These are phyloP conservation scores for Dillenia suffruticosa DNA, from an alignment of 164 flowering plant species.

Conservation along the genomic window DNA sequence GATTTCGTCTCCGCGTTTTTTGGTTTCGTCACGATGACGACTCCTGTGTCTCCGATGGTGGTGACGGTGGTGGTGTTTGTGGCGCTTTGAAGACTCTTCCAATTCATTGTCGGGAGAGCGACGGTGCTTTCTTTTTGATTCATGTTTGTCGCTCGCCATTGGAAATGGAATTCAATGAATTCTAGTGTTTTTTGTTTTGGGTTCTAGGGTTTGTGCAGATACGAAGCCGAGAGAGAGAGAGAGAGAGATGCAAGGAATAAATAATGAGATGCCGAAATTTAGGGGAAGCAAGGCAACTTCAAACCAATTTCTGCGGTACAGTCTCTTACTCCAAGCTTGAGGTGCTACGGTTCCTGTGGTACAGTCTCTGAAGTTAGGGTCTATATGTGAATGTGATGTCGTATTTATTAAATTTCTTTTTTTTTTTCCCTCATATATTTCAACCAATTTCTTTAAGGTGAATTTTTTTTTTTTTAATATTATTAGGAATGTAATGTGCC, in stretches of 20 bases:
- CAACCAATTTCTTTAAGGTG: too few relatives aligned
- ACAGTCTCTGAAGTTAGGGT: too few relatives aligned
- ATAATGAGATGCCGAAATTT: not conserved
- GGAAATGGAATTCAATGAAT: not conserved
- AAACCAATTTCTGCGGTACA: too few relatives aligned
- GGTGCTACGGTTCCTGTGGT: too few relatives aligned
- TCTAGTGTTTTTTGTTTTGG: too few relatives aligned
- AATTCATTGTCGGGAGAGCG: constrained; percentile 44
- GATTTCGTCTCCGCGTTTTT: constrained; percentile 32
- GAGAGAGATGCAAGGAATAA: not conserved
- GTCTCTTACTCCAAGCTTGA: too few relatives aligned
- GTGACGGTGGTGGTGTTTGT: constrained; percentile 64
- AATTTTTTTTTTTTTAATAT: too few relatives aligned
- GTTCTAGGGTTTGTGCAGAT: not conserved
- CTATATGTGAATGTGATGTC: too few relatives aligned
- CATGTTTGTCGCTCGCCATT: constrained; percentile 55
- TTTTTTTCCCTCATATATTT: too few relatives aligned
- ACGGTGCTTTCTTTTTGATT: constrained; percentile 44
- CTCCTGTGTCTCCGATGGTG: constrained; percentile 11
- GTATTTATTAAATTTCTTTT: too few relatives aligned
- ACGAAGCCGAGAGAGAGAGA: not conserved
- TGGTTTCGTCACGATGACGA: constrained; percentile 34
- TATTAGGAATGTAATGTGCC: too few relatives aligned
- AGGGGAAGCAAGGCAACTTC: too few relatives aligned
- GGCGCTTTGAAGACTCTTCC: constrained; percentile 65